Conservation (phyloP, 2,329 filamentous ascomycete genomes). For the Macroventuria anomochaeta region DNA sequence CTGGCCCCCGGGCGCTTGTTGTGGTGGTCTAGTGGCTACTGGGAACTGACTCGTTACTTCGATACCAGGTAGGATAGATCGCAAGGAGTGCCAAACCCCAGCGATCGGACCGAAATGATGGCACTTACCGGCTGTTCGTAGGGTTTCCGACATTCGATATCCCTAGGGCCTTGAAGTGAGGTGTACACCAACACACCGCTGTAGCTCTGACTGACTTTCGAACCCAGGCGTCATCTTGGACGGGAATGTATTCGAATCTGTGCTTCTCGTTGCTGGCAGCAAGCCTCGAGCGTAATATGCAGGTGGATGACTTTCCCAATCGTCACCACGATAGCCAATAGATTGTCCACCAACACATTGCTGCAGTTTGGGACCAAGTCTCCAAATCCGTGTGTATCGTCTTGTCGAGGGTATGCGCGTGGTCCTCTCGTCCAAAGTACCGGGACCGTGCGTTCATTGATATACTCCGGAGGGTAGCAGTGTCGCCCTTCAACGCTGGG, state of each 20-base stretch:
- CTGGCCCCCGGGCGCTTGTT: too few species aligned
- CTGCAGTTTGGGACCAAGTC: neutral
- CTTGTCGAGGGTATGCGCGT: neutral
- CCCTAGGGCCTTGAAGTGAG: neutral
- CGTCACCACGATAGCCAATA: neutral
- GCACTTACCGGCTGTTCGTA: neutral
- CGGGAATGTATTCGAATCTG: neutral
- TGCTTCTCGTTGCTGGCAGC: neutral
- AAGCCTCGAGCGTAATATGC: neutral
- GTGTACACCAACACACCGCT: neutral
- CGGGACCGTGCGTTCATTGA: neutral
- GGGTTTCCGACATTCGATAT: neutral
- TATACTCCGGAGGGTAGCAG: neutral
- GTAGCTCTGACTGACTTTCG: neutral
- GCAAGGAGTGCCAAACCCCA: too few species aligned
- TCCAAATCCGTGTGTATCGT: neutral
- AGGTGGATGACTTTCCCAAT: neutral
- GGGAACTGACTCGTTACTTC: too few species aligned
- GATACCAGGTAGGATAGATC: too few species aligned
- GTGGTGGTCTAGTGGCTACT: too few species aligned
- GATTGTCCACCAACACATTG: neutral
- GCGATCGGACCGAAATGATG: neutral
- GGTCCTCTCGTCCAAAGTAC: neutral
- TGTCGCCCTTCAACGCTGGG: slow-evolving; percentile 4
- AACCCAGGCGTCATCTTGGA: neutral